Percentiles rank a stretch among this genome's conserved stretches.
Evolutionary conservation across 2,329 filamentous ascomycete species (phyloP).

Genomic region (Colletotrichum lini): DNA sequence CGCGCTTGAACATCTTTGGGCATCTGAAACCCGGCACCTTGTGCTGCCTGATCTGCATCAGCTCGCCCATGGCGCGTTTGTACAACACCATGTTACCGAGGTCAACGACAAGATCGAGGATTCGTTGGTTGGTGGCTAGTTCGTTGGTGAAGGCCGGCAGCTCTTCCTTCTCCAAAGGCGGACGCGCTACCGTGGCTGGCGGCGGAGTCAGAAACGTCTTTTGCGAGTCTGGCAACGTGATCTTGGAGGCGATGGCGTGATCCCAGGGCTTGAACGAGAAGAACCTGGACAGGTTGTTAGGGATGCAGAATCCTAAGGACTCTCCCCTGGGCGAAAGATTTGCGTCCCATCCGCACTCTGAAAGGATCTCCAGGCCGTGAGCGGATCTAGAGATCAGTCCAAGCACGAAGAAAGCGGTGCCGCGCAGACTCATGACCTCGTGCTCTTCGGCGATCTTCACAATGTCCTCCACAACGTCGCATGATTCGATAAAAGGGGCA

Average conservation of each 20-base stretch:
- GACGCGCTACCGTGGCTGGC: slow-evolving; percentile 57
- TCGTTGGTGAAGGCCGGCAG: slow-evolving; percentile 66
- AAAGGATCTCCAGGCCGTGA: slow-evolving; percentile 92
- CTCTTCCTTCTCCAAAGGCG: slow-evolving; percentile 60
- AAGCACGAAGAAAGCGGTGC: slow-evolving; percentile 96
- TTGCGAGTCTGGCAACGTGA: slow-evolving; percentile 65
- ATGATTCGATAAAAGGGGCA: slow-evolving; percentile 91
- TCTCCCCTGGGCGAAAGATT: slow-evolving; percentile 87
- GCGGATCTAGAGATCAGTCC: slow-evolving; percentile 92
- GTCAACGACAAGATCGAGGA: slow-evolving; percentile 88
- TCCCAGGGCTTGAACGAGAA: slow-evolving; percentile 79
- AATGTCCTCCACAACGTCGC: slow-evolving; percentile 89
- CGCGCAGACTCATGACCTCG: slow-evolving; percentile 91
- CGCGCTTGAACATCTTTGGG: slow-evolving; percentile 84
- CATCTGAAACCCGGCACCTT: slow-evolving; percentile 83
- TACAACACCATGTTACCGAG: slow-evolving; percentile 94
- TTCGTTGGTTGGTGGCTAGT: slow-evolving; percentile 79
- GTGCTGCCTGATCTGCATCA: slow-evolving; percentile 83
- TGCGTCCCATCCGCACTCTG: slow-evolving; percentile 93
- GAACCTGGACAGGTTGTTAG: slow-evolving; percentile 81
- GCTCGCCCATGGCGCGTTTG: slow-evolving; percentile 86
- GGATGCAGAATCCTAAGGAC: slow-evolving; percentile 90
- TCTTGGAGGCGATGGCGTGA: slow-evolving; percentile 62
- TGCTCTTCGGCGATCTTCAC: slow-evolving; percentile 90
- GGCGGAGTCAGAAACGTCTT: slow-evolving; percentile 65